Percentiles rank a stretch among this genome's conserved stretches.
phyloP scores from a whole-genome alignment of 1,284 basidiomycete genomes.

The Coniferiporia weirii region DNA sequence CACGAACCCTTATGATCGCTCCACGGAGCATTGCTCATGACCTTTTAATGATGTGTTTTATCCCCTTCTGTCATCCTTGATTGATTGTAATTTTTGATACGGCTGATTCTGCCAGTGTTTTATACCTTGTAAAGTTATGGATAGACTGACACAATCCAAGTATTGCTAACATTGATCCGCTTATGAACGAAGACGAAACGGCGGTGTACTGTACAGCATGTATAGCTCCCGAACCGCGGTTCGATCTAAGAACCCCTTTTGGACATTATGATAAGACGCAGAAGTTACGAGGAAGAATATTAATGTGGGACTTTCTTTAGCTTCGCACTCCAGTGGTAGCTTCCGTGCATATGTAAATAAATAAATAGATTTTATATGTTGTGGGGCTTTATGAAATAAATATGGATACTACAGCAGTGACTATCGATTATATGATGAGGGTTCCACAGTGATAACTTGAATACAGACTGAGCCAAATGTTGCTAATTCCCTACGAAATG shows the following conservation, averaged over 20 bases:
- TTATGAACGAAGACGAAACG: too few relatives aligned
- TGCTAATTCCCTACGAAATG: too few relatives aligned
- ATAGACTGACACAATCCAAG: neutral
- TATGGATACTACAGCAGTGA: too few relatives aligned
- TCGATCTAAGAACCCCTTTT: neutral
- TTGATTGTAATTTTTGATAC: neutral
- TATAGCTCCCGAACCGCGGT: neutral
- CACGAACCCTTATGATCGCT: neutral
- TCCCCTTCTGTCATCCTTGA: neutral
- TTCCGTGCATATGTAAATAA: neutral
- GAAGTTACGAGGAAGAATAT: neutral
- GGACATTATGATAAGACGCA: neutral
- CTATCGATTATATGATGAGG: too few relatives aligned
- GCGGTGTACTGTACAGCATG: too few relatives aligned
- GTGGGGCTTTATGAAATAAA: too few relatives aligned
- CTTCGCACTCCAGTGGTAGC: too few relatives aligned
- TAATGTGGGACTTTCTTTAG: neutral
- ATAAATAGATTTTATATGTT: neutral
- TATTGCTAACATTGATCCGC: neutral
- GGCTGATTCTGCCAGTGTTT: neutral
- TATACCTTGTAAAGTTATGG: neutral
- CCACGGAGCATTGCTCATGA: neutral
- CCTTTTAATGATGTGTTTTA: constrained; percentile 6
- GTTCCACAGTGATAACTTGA: too few relatives aligned
- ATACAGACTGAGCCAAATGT: too few relatives aligned